Conservation (phyloP, 176 grass and related monocot genomes). For the Lolium multiflorum region DNA sequence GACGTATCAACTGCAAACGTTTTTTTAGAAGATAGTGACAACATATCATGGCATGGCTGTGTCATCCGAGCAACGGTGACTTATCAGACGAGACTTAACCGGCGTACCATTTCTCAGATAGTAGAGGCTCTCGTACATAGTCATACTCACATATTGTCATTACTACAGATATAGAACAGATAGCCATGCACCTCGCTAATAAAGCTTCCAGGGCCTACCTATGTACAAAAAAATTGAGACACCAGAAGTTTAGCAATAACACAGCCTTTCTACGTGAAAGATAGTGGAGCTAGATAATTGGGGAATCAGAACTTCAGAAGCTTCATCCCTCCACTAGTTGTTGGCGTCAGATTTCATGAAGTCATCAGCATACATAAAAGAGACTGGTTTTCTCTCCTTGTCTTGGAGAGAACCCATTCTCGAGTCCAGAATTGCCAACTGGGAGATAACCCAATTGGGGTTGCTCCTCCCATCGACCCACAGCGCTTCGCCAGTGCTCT, state of each 20-base stretch:
- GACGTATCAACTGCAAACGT: background rate
- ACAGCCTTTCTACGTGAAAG: background rate
- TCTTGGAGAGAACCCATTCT: constrained; percentile 65
- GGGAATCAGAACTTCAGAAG: background rate
- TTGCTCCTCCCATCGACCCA: constrained; percentile 78
- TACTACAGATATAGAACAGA: background rate
- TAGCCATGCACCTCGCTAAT: background rate
- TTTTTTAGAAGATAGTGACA: background rate
- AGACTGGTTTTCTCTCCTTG: constrained; percentile 48
- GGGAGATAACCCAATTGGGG: constrained; percentile 72
- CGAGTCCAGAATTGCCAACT: constrained; percentile 73
- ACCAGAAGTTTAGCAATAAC: background rate
- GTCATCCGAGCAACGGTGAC: background rate
- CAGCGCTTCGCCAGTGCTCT: constrained; percentile 72
- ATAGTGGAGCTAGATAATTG: background rate
- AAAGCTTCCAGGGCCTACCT: constrained; percentile 5
- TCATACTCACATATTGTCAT: background rate
- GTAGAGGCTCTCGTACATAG: background rate
- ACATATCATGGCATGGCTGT: background rate
- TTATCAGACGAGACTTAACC: background rate
- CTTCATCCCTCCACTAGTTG: background rate
- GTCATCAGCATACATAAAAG: constrained; percentile 67
- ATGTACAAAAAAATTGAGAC: constrained; percentile 38
- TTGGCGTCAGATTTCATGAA: constrained; percentile 43
- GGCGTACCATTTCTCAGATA: background rate